phyloP scores from a whole-genome alignment of 108 stramenopile genomes.

The Epipyxis sp. region DNA sequence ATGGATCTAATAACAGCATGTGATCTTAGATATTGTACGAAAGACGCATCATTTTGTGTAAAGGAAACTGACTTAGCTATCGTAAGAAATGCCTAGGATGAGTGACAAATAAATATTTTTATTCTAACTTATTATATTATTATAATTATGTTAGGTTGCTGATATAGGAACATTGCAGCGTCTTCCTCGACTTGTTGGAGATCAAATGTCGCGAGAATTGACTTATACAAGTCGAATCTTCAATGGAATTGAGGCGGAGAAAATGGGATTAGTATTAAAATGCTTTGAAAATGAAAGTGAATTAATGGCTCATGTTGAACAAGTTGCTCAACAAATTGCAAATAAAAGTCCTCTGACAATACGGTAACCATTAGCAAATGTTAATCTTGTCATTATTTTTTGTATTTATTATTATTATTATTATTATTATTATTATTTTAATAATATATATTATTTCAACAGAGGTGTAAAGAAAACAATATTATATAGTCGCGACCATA shows the following conservation, averaged over 20 bases:
- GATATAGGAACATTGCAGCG: constrained; percentile 60
- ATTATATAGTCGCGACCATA: background rate
- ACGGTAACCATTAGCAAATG: no score
- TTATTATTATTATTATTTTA: no score
- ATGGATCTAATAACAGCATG: constrained; percentile 54
- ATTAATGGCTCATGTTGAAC: constrained; percentile 29
- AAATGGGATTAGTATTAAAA: constrained; percentile 28
- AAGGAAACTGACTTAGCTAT: constrained; percentile 59
- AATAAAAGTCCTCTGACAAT: constrained; percentile 53
- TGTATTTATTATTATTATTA: no score
- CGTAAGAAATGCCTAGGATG: no score
- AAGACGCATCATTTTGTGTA: constrained; percentile 50
- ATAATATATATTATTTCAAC: no score
- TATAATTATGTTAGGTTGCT: no score
- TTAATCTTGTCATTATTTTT: no score
- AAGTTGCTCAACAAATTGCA: constrained; percentile 44
- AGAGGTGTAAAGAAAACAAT: background rate
- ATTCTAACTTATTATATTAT: no score
- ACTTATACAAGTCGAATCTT: constrained; percentile 50
- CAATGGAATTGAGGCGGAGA: constrained; percentile 27
- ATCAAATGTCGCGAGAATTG: constrained; percentile 52
- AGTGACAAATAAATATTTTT: no score
- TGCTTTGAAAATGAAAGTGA: constrained; percentile 27
- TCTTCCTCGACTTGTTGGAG: constrained; percentile 56
- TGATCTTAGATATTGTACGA: constrained; percentile 51